Conservation (phyloP, 257 asterid species). For the Mitragyna speciosa region DNA sequence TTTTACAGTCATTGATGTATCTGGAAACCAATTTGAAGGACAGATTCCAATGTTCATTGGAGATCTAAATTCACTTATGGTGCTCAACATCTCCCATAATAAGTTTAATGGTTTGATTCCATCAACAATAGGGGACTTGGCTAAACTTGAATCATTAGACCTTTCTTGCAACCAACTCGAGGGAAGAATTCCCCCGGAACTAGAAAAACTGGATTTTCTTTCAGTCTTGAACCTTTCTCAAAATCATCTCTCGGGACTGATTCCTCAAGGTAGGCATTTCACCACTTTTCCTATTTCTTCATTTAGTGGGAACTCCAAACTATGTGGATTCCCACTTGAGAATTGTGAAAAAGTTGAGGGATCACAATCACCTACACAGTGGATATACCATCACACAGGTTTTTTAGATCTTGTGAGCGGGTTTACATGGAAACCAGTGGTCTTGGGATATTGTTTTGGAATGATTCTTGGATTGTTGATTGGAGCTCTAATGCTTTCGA, state of each 20-base stretch:
- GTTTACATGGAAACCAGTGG: constrained; percentile 9
- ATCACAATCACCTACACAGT: not conserved
- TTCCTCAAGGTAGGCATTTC: constrained; percentile 29
- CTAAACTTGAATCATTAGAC: constrained; percentile 16
- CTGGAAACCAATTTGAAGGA: constrained; percentile 18
- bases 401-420: not conserved
- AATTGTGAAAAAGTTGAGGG: not conserved
- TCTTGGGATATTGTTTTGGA: constrained; percentile 3
- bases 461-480: not conserved
- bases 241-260: constrained; percentile 29
- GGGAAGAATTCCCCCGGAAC: constrained; percentile 33
- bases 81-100: constrained; percentile 19
- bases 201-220: constrained; percentile 19
- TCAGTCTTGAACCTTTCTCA: constrained; percentile 21
- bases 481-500: not conserved
- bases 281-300: constrained; percentile 18
- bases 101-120: constrained; percentile 12
- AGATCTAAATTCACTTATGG: not conserved
- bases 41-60: constrained; percentile 16
- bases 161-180: constrained; percentile 17
- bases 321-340: constrained; percentile 9
- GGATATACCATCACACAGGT: too few relatives aligned
- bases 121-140: not conserved
- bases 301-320: not conserved
- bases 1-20: constrained; percentile 24